Conservation (phyloP, 352 stramenopile genomes). For the Phytophthora palmivora region DNA sequence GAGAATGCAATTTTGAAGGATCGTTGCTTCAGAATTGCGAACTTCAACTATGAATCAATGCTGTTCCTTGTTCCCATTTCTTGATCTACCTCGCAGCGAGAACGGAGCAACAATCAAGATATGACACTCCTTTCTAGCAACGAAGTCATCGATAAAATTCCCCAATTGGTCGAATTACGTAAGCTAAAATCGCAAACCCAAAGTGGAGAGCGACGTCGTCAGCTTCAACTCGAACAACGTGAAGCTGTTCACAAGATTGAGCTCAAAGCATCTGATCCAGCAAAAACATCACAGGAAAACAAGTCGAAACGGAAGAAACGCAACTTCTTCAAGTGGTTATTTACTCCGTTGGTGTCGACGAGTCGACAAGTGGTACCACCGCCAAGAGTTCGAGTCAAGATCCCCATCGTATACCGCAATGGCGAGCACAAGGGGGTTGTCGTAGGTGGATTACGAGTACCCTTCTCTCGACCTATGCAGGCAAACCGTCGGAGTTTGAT, state of each 20-base stretch:
- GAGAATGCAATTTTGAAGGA: background rate
- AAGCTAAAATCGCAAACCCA: conserved; percentile 27
- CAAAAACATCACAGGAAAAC: background rate
- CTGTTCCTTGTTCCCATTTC: conserved; percentile 18
- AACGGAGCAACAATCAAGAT: background rate
- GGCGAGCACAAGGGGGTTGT: conserved; percentile 39
- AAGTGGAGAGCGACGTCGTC: conserved; percentile 20
- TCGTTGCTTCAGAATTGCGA: conserved; percentile 20
- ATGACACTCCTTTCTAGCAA: conserved; percentile 17
- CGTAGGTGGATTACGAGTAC: conserved; percentile 33
- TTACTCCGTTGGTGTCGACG: conserved; percentile 24
- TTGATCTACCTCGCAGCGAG: conserved; percentile 9
- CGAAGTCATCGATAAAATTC: background rate
- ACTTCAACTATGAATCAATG: conserved; percentile 35
- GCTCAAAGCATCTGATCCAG: background rate
- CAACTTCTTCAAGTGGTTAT: conserved; percentile 37
- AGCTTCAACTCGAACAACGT: conserved; percentile 21
- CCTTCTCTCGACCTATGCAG: conserved; percentile 43
- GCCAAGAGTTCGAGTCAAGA: conserved; percentile 37
- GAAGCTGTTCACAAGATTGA: conserved; percentile 18
- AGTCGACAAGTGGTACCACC: conserved; percentile 29
- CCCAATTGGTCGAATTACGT: conserved; percentile 14
- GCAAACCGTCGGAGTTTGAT: conserved; percentile 28
- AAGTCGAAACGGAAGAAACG: conserved; percentile 32
- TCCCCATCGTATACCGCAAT: conserved; percentile 38